These are phyloP conservation scores for Podaxis sp. DNA, from an alignment of 768 basidiomycete species.

Conservation along the genomic window DNA sequence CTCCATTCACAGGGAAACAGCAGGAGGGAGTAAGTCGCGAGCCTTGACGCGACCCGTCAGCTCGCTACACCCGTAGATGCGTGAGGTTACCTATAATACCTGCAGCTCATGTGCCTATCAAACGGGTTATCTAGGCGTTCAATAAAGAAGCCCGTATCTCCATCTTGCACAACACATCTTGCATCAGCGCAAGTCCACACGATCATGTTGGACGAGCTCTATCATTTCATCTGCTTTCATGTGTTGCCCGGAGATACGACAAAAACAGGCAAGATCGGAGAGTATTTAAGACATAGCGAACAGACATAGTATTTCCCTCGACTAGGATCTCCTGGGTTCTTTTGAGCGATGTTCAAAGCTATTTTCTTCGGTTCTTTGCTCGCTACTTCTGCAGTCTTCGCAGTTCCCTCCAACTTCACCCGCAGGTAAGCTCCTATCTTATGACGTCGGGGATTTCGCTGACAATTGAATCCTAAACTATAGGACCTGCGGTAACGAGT, in stretches of 20 bases:
- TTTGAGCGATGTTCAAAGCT: conserved; percentile 25
- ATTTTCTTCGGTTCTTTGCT: conserved; percentile 26
- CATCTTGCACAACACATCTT: not conserved
- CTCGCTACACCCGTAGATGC: not conserved
- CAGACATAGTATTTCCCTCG: not conserved
- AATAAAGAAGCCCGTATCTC: not conserved
- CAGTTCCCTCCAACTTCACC: conserved; percentile 23
- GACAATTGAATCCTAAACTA: conserved; percentile 9
- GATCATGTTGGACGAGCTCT: not conserved
- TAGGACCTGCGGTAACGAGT: conserved; percentile 36
- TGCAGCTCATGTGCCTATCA: not conserved
- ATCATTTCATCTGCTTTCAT: not conserved
- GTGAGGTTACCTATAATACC: not conserved
- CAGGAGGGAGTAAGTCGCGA: not conserved
- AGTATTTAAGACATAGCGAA: not conserved
- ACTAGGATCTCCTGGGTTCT: not conserved
- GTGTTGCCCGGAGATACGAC: not conserved
- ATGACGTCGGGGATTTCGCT: not conserved
- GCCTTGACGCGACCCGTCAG: not conserved
- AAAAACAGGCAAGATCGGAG: not conserved
- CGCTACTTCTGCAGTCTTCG: conserved; percentile 26
- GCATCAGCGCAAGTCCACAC: not conserved
- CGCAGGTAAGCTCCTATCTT: not conserved
- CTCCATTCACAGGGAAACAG: not conserved
- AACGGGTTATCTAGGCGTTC: not conserved